phyloP scores from a whole-genome alignment of 352 stramenopile genomes.

The Globisporangium irregulare region DNA sequence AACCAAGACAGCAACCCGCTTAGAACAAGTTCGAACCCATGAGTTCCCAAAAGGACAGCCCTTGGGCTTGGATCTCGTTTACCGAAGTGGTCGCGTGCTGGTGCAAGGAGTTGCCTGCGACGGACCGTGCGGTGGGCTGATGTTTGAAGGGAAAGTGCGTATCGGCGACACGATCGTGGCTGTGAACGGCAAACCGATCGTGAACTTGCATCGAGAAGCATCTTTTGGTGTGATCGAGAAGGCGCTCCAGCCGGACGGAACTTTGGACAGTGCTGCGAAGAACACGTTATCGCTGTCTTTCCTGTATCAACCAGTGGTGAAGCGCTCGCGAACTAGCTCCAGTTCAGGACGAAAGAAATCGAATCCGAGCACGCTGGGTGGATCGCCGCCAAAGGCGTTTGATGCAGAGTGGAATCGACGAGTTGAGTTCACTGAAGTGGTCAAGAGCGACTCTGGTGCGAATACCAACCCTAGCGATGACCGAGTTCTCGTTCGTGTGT shows the following conservation, averaged over 20 bases:
- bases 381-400: conserved; percentile 25
- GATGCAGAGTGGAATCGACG: conserved; percentile 83
- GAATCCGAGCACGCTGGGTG: conserved; percentile 11
- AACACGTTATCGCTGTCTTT: conserved; percentile 68
- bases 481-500: conserved; percentile 72
- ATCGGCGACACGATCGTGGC: conserved; percentile 80
- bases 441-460: conserved; percentile 19
- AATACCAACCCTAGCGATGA: conserved; percentile 14
- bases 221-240: conserved; percentile 77
- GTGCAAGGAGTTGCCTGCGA: conserved; percentile 75
- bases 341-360: background rate
- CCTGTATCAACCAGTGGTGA: conserved; percentile 46
- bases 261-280: conserved; percentile 1
- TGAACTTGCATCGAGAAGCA: conserved; percentile 77
- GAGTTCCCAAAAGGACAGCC: conserved; percentile 51
- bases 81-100: conserved; percentile 67
- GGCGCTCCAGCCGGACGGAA: conserved; percentile 37
- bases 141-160: conserved; percentile 63
- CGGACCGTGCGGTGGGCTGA: conserved; percentile 50
- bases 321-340: background rate
- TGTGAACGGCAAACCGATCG: conserved; percentile 74
- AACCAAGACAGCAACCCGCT: conserved; percentile 14
- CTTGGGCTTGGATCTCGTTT: conserved; percentile 82
- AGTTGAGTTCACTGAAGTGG: conserved; percentile 71
- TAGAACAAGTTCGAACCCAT: conserved; percentile 62